Base-by-base conservation (phyloP, 1,139 yeast species). In the Pichia sp. region DNA sequence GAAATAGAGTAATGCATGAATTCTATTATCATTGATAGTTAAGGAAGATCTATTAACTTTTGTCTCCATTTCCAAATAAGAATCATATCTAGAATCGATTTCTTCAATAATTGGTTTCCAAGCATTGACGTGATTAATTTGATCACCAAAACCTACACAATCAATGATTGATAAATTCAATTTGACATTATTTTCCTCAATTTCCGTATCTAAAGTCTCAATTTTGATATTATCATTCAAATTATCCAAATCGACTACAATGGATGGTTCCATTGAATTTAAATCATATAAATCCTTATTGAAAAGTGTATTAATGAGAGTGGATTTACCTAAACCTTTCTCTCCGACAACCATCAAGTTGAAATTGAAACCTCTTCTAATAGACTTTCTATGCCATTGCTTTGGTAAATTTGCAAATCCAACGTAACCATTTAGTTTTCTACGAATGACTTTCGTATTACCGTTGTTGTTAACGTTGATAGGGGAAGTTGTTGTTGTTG, bases 371-470 rank as follows among this genome's bases (percentile, higher is more conserved):
- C 98, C 99, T 59, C 91, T 77, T 63, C 91, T 81, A 47, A 88
- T 79, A 6, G 94, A 81, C 62, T 85, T 87, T 63, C 96, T 77
- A 64, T 91, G 97, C 96, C 97, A 91, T 67, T 93, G 99, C 60
- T 88, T 91, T 41, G 99, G 99, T 55, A 93, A 72, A 63, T 88
- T 93, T 50, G 97, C 96, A 63, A 93, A 91, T 4, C 99, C 99
- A 41, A 93, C 98, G 59, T 82, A 88, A 6, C 95, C 94, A 49
- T 79, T 83, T 51, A 88, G 74, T 55, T 85, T 85, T 50, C 94
- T 79, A 52, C 82, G 81, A 52, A 86, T 76, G 42, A 86, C 68
- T 54, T 71, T 72, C n/a, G n/a, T n/a, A n/a, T n/a, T n/a, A n/a
- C n/a, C n/a, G n/a, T n/a, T n/a, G 37, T 22, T 16, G 18, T 31